Percentiles rank a stretch among this genome's conserved stretches.
Conservation (phyloP, 2,329 filamentous ascomycete genomes). For the Teratosphaeria destructans region DNA sequence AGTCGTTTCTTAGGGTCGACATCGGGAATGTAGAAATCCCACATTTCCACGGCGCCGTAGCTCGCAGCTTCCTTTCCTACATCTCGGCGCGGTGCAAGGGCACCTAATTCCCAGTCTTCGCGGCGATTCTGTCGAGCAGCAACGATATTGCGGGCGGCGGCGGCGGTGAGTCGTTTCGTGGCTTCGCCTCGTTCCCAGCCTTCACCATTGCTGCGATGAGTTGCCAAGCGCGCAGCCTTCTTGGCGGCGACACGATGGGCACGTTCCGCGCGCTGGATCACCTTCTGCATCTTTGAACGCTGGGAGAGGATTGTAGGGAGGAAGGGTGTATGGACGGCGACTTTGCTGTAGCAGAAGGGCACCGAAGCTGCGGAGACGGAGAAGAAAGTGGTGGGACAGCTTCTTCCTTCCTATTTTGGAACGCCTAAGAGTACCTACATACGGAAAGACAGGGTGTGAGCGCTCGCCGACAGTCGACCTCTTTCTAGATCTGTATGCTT, state of each 20-base stretch:
- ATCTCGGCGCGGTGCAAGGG: slow-evolving; percentile 67
- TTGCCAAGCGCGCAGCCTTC: slow-evolving; percentile 6
- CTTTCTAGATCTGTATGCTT: too few species aligned
- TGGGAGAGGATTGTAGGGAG: not conserved
- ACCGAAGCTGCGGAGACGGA: not conserved
- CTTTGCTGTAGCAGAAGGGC: not conserved
- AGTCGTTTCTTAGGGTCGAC: slow-evolving; percentile 12
- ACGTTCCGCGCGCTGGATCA: slow-evolving; percentile 55
- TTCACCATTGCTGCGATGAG: slow-evolving; percentile 6
- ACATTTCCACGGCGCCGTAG: slow-evolving; percentile 43
- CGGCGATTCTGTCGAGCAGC: slow-evolving; percentile 47
- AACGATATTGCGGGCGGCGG: slow-evolving; percentile 25
- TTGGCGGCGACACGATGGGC: slow-evolving; percentile 54
- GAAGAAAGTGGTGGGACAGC: not conserved
- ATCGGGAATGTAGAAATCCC: slow-evolving; percentile 18
- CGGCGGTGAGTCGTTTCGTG: slow-evolving; percentile 1
- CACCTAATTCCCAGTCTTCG: slow-evolving; percentile 71
- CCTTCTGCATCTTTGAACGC: slow-evolving; percentile 52
- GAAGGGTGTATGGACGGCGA: not conserved
- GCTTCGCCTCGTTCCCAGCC: slow-evolving; percentile 22
- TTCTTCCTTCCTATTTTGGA: not conserved
- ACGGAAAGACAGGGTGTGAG: too few species aligned
- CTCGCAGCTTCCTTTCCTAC: slow-evolving; percentile 47
- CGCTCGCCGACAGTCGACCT: too few species aligned
- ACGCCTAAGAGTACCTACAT: too few species aligned